These are phyloP conservation scores for Ophiostoma australiae DNA, from an alignment of 2,329 filamentous ascomycete species.

Conservation along the genomic window DNA sequence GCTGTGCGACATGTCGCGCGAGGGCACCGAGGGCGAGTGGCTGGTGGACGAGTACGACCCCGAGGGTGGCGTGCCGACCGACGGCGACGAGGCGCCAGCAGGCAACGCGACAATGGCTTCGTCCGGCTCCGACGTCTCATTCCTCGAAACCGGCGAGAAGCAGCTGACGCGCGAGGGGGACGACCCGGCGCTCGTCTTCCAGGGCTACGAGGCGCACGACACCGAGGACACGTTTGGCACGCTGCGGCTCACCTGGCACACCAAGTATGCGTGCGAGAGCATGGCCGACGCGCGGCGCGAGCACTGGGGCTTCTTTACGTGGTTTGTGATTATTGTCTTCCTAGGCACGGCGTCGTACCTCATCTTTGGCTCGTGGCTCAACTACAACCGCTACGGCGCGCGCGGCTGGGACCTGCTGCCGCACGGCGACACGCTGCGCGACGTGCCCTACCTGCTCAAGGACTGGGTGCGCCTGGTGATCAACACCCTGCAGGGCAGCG, in stretches of 20 bases:
- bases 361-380: conserved; percentile 97
- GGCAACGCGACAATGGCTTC: conserved; percentile 33
- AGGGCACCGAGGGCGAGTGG: conserved; percentile 69
- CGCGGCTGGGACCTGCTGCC: conserved; percentile 92
- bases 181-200: conserved; percentile 62
- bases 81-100: conserved; percentile 28
- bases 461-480: conserved; percentile 78
- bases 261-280: conserved; percentile 76
- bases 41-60: conserved; percentile 50
- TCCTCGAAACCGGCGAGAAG: conserved; percentile 38
- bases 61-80: conserved; percentile 29
- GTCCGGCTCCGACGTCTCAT: not conserved
- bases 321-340: conserved; percentile 92
- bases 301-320: conserved; percentile 95
- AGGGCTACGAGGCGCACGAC: conserved; percentile 64
- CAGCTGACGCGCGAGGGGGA: conserved; percentile 50
- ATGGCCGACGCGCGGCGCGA: conserved; percentile 40
- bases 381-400: conserved; percentile 95
- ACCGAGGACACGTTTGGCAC: conserved; percentile 43
- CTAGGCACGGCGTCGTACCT: conserved; percentile 81
- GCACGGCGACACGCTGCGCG: conserved; percentile 85
- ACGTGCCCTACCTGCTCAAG: conserved; percentile 85
- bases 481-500: conserved; percentile 77
- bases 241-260: conserved; percentile 76
- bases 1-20: conserved; percentile 66